Conservation (phyloP, 163 green algal genomes). For the Scenedesmus sp. region DNA sequence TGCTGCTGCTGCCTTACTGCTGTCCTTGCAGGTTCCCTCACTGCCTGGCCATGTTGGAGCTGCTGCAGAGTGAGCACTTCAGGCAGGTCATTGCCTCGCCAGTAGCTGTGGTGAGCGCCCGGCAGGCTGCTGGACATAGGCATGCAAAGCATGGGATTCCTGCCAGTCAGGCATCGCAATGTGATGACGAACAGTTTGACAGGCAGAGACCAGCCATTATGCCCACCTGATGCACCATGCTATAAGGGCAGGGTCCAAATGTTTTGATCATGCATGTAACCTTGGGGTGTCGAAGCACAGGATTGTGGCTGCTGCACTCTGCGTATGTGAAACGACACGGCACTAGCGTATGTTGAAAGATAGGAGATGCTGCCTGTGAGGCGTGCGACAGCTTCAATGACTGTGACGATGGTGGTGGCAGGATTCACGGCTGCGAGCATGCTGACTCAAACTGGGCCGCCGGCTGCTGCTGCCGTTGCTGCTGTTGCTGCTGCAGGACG, state of each 20-base stretch:
- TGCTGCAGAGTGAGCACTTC: constrained; percentile 90
- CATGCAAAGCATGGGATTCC: too few species aligned
- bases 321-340: neutral
- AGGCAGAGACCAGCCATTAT: too few species aligned
- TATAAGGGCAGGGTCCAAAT: too few species aligned
- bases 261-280: too few species aligned
- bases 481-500: constrained; percentile 78
- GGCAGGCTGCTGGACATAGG: neutral
- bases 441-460: neutral
- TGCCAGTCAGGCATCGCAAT: too few species aligned
- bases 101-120: constrained; percentile 48
- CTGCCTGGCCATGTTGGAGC: constrained; percentile 89
- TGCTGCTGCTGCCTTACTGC: neutral
- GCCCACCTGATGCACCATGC: too few species aligned
- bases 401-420: neutral
- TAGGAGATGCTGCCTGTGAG: too few species aligned
- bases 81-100: constrained; percentile 73
- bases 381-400: neutral
- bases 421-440: neutral
- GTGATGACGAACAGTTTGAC: too few species aligned
- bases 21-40: constrained; percentile 88
- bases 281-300: too few species aligned
- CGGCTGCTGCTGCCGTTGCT: neutral
- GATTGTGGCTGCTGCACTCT: neutral
- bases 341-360: too few species aligned